Conservation (phyloP, 2,329 filamentous ascomycete genomes). For the Biscogniauxia sp. region DNA sequence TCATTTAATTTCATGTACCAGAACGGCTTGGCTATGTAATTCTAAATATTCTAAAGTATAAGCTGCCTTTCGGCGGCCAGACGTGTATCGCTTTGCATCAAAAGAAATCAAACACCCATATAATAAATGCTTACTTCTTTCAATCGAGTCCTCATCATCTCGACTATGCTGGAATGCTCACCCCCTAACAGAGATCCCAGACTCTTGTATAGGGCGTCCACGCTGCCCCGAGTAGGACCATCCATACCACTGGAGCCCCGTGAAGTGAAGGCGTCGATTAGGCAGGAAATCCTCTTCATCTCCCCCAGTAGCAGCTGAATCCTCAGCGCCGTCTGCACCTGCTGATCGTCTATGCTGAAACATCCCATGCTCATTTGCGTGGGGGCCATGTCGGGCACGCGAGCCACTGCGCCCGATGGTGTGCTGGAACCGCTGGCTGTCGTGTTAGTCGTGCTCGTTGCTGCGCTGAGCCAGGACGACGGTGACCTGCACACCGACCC, state of each 20-base stretch:
- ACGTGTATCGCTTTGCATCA: too few relatives aligned
- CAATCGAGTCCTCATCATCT: slow-evolving; percentile 17
- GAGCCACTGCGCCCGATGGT: neutral
- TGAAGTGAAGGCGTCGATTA: slow-evolving; percentile 22
- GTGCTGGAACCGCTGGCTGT: slow-evolving; percentile 1
- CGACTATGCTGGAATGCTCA: slow-evolving; percentile 21
- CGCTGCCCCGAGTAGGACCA: slow-evolving; percentile 1
- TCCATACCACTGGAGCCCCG: slow-evolving; percentile 3
- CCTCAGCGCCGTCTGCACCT: slow-evolving; percentile 21
- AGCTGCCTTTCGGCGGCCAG: too few relatives aligned
- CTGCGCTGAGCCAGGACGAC: slow-evolving; percentile 1
- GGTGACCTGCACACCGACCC: slow-evolving; percentile 5
- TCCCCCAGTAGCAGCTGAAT: slow-evolving; percentile 25
- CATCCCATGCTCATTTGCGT: slow-evolving; percentile 21
- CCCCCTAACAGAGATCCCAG: slow-evolving; percentile 20
- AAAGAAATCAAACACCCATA: neutral
- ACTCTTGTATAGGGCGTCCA: slow-evolving; percentile 19
- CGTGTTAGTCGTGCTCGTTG: neutral
- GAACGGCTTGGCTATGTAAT: too few relatives aligned
- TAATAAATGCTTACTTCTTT: slow-evolving; percentile 10
- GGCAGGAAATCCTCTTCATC: slow-evolving; percentile 14
- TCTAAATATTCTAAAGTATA: too few relatives aligned
- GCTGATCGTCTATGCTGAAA: slow-evolving; percentile 25
- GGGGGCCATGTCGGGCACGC: slow-evolving; percentile 6
- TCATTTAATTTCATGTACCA: too few relatives aligned